These are phyloP conservation scores for Emergomyces orientalis DNA, from an alignment of 2,329 filamentous ascomycete genomes.

Conservation along the genomic window DNA sequence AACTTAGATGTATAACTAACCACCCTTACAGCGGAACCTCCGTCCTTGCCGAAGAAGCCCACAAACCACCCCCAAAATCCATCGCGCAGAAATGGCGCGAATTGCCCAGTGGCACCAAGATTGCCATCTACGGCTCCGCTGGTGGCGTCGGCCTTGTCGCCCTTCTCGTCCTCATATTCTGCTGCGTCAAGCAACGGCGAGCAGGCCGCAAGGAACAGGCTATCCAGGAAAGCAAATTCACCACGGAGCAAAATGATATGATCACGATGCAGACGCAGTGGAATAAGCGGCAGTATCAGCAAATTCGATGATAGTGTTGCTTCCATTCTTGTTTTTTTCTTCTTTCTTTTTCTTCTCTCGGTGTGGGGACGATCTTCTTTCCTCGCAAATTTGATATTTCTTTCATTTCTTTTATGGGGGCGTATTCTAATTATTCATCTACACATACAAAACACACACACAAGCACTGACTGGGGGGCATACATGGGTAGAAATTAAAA, in stretches of 20 bases:
- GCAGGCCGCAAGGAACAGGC: constrained; percentile 42
- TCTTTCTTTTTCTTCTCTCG: neutral
- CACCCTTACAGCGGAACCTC: constrained; percentile 53
- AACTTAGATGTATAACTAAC: neutral
- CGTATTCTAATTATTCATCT: neutral
- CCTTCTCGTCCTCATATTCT: constrained; percentile 35
- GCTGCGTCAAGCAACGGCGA: constrained; percentile 43
- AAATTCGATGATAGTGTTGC: constrained; percentile 6
- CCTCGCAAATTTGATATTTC: neutral
- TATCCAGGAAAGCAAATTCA: constrained; percentile 40
- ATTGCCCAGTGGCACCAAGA: constrained; percentile 40
- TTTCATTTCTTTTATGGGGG: constrained; percentile 1
- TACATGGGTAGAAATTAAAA: neutral
- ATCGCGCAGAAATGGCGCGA: constrained; percentile 35
- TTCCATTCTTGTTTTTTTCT: neutral
- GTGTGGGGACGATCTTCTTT: neutral
- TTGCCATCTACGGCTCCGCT: constrained; percentile 37
- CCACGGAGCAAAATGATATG: constrained; percentile 31
- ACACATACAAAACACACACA: neutral
- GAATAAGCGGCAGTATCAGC: constrained; percentile 28
- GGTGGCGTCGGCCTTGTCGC: constrained; percentile 26
- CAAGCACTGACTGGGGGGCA: neutral
- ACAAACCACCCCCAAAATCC: constrained; percentile 28
- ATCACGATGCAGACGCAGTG: constrained; percentile 32
- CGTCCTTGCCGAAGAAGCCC: constrained; percentile 38